These are phyloP conservation scores for Collybia sp. DNA, from an alignment of 768 basidiomycete genomes.

Conservation along the genomic window DNA sequence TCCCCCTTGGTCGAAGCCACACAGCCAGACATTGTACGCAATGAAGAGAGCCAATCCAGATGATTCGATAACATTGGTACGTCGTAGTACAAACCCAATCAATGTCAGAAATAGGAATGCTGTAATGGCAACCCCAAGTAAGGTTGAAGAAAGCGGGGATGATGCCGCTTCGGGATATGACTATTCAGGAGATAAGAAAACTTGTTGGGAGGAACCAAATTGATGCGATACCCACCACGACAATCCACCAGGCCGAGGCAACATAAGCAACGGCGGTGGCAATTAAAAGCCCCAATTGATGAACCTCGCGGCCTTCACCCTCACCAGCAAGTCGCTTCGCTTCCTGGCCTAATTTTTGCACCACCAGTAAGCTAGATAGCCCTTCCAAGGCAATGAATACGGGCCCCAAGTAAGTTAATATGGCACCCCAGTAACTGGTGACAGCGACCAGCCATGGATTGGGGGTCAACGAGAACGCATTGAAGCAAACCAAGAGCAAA, in stretches of 20 bases:
- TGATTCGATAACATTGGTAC: slow-evolving; percentile 92
- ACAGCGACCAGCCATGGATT: slow-evolving; percentile 53
- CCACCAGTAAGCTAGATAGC: slow-evolving; percentile 77
- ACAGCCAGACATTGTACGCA: slow-evolving; percentile 88
- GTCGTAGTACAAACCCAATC: slow-evolving; percentile 84
- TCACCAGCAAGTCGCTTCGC: slow-evolving; percentile 66
- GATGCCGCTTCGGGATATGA: slow-evolving; percentile 80
- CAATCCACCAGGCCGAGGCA: slow-evolving; percentile 82
- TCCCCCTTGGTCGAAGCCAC: slow-evolving; percentile 72
- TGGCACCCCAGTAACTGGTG: slow-evolving; percentile 68
- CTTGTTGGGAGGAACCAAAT: slow-evolving; percentile 9
- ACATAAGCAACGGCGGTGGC: slow-evolving; percentile 78
- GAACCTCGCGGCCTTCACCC: slow-evolving; percentile 64
- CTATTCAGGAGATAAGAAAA: slow-evolving; percentile 28
- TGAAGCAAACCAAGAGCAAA: slow-evolving; percentile 83
- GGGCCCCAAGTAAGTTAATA: slow-evolving; percentile 68
- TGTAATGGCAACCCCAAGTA: slow-evolving; percentile 84
- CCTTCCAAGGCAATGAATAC: slow-evolving; percentile 81
- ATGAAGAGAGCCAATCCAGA: slow-evolving; percentile 84
- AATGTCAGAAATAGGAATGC: slow-evolving; percentile 87
- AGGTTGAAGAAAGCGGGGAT: slow-evolving; percentile 82
- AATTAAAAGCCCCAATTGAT: slow-evolving; percentile 75
- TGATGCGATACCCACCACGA: slow-evolving; percentile 47
- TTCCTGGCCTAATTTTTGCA: slow-evolving; percentile 75
- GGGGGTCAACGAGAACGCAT: slow-evolving; percentile 66